Conservation (phyloP, 75 land plant species). For the Pseudotsuga menziesii region DNA sequence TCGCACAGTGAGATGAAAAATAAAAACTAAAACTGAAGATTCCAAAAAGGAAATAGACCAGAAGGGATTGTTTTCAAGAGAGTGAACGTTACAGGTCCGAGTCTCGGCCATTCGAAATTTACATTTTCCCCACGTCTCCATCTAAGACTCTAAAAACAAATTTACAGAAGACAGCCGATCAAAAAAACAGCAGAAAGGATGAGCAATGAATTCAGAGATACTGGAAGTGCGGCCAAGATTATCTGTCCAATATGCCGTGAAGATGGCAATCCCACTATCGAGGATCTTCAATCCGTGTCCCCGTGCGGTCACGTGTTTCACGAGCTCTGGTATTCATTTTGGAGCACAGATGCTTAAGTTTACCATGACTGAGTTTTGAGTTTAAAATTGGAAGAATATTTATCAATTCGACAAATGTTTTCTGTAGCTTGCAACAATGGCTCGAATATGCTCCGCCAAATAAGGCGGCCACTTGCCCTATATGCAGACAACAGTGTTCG, state of each 20-base stretch:
- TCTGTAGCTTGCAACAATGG: constrained; percentile 85
- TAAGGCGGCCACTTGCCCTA: constrained; percentile 70
- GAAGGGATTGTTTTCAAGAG: no score
- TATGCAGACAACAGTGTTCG: constrained; percentile 78
- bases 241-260: constrained; percentile 94
- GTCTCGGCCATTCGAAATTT: no score
- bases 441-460: constrained; percentile 64
- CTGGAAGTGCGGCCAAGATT: no score
- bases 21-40: no score
- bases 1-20: no score
- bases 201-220: no score
- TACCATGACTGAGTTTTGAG: neutral
- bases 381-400: neutral
- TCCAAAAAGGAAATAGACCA: no score
- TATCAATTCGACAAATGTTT: neutral
- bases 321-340: constrained; percentile 69
- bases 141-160: no score
- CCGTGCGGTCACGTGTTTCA: constrained; percentile 98
- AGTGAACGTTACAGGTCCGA: no score
- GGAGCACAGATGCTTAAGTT: neutral
- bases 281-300: constrained; percentile 79
- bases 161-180: no score
- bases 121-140: no score
- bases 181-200: no score
- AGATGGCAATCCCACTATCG: constrained; percentile 65